A percentile compares a stretch with the other conserved stretches of the same genome.
These are phyloP conservation scores for Spinacia oleracea DNA, from an alignment of 179 eudicot genomes.

Conservation along the genomic window DNA sequence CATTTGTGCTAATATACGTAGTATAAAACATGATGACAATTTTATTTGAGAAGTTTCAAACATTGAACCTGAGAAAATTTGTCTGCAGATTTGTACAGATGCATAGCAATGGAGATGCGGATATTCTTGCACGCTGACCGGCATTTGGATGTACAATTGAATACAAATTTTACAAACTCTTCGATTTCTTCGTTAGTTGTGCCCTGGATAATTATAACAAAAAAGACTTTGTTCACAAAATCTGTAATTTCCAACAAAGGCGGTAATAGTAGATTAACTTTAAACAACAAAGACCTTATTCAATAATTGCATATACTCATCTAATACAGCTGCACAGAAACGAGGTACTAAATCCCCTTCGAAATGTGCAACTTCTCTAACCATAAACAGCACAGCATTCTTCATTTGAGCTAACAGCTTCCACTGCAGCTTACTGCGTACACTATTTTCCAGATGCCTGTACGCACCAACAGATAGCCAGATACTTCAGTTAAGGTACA, in stretches of 20 bases:
- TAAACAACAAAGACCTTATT: too few species aligned
- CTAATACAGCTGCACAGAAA: constrained; percentile 49
- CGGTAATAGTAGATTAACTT: too few species aligned
- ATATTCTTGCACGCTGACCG: constrained; percentile 38
- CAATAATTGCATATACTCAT: constrained; percentile 48
- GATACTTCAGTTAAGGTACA: constrained; percentile 1
- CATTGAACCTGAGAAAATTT: constrained; percentile 51
- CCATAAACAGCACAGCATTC: constrained; percentile 51
- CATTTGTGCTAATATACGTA: not conserved
- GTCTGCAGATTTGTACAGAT: constrained; percentile 47
- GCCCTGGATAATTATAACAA: constrained; percentile 45
- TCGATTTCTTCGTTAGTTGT: constrained; percentile 30
- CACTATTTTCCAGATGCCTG: constrained; percentile 58
- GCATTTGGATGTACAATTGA: constrained; percentile 62
- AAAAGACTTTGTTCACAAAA: not conserved
- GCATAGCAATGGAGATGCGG: constrained; percentile 47
- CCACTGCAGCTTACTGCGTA: constrained; percentile 46
- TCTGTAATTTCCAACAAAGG: too few species aligned
- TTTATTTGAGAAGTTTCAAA: not conserved
- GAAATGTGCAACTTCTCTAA: constrained; percentile 40
- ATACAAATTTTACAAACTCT: constrained; percentile 64
- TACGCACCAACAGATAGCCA: constrained; percentile 15
- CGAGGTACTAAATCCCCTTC: constrained; percentile 41
- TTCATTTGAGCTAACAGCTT: constrained; percentile 52
- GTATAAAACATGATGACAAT: not conserved